Conservation (phyloP, 345 rosid species). For the Lumnitzera littorea region DNA sequence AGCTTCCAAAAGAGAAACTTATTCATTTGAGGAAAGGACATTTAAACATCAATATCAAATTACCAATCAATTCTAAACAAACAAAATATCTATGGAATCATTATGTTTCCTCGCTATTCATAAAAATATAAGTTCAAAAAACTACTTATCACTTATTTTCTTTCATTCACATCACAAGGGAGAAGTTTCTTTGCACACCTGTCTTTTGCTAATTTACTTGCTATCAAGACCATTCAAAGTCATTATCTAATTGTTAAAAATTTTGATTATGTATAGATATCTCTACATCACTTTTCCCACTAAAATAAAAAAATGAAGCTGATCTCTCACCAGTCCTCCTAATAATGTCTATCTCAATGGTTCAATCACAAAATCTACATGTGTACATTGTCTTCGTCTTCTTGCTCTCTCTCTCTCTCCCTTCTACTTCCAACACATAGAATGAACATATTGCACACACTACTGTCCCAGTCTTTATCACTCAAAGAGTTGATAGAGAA, state of each 20-base stretch:
- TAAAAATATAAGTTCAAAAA: neutral
- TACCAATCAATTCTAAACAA: slow-evolving; percentile 18
- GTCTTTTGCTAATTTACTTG: no score
- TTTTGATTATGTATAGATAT: no score
- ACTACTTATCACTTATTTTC: no score
- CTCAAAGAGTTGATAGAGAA: no score
- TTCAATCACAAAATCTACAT: slow-evolving; percentile 89
- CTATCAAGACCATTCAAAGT: no score
- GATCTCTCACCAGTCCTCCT: slow-evolving; percentile 10
- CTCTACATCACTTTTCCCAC: neutral
- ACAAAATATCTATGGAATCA: slow-evolving; percentile 12
- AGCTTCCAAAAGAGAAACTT: no score
- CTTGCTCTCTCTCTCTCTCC: slow-evolving; percentile 16
- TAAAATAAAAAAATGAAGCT: slow-evolving; percentile 8
- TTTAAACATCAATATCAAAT: no score
- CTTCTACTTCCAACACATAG: neutral
- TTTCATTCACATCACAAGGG: no score
- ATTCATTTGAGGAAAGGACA: no score
- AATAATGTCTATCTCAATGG: slow-evolving; percentile 78
- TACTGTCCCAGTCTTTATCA: no score
- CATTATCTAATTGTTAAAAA: no score
- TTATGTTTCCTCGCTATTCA: slow-evolving; percentile 6
- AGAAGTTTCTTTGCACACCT: no score
- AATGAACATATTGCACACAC: neutral
- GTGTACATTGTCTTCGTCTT: slow-evolving; percentile 54